Base-by-base conservation (phyloP, 1,139 yeast genomes). In the Nakaseomyces kungkrabaensis region DNA sequence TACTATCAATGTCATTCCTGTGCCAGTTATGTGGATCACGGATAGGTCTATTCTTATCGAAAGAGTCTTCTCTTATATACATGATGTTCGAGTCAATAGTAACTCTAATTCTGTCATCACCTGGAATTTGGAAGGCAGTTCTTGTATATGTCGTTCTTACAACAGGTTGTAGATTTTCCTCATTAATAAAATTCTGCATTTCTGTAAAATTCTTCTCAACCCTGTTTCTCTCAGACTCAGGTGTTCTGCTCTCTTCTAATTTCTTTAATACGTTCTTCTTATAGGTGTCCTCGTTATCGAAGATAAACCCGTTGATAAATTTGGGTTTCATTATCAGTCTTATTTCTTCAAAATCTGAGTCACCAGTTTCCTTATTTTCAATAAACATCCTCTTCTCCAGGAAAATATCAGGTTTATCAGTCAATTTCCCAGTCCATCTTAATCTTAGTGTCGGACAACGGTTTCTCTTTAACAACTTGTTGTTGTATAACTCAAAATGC, bases 121-220 rank as follows among this genome's bases (percentile, higher is more conserved):
- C 97, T 1, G 98, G 98, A 58, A 92, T 90, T 72, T 92, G 97
- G 74, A 92, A 92, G 1, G 97, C 97, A 13, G 96, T 87, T 68
- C 98, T 79, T 44, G 88, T 86, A 69, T 87, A 89, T 44, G 84
- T 78, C 4, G 96, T 79, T 70, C 98, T 81, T 65, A 92, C 70
- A 41, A 87, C 80, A 13, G 98, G 98, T 68, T 87, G 85, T 56
- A 92, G 74, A 52, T 80, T 75, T 59, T 81, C 75, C 50, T 81
- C 81, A 44, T 71, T 67, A 54, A 92, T 82, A 62, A 83, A 86
- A 9, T 73, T 66, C 61, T 82, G 82, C 49, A 89, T 71, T 50
- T 78, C 78, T 44, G 75, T 73, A 52, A 84, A 80, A 52, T 81
- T 77, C 25, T 73, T 66, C 50, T 77, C 74, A 56, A 76, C 74